Conservation (phyloP, 169 alveolate species). For the Plasmodium falciparum region DNA sequence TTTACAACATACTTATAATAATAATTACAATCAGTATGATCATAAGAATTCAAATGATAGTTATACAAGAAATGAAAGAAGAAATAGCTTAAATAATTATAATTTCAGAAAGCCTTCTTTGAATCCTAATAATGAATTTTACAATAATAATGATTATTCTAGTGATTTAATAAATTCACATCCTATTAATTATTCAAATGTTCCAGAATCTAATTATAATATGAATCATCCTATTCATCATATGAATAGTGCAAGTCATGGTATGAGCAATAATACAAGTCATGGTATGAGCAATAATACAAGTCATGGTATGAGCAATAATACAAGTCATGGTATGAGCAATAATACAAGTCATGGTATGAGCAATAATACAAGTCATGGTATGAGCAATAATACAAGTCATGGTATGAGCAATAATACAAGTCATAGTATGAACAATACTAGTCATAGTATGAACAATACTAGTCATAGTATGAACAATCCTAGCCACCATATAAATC, state of each 20-base stretch:
- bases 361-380: not conserved
- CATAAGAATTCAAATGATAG: not conserved
- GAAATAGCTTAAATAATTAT: conserved; percentile 11
- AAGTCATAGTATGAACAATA: not conserved
- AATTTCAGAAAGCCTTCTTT: not conserved
- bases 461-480: not conserved
- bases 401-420: not conserved
- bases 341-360: not conserved
- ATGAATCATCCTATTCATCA: no score
- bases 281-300: not conserved
- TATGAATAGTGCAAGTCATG: not conserved
- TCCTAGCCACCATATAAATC: not conserved
- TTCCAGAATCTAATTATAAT: no score
- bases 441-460: not conserved
- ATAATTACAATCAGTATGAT: not conserved
- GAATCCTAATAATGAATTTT: not conserved
- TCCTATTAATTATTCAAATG: no score
- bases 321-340: not conserved
- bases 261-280: not conserved
- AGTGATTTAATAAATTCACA: no score
- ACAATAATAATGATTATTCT: not conserved
- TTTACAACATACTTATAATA: not conserved
- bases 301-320: not conserved
- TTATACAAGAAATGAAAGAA: conserved; percentile 1
- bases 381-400: not conserved